Evolutionary conservation across 1,139 yeast species (phyloP).

Genomic region (Pichia sp.): DNA sequence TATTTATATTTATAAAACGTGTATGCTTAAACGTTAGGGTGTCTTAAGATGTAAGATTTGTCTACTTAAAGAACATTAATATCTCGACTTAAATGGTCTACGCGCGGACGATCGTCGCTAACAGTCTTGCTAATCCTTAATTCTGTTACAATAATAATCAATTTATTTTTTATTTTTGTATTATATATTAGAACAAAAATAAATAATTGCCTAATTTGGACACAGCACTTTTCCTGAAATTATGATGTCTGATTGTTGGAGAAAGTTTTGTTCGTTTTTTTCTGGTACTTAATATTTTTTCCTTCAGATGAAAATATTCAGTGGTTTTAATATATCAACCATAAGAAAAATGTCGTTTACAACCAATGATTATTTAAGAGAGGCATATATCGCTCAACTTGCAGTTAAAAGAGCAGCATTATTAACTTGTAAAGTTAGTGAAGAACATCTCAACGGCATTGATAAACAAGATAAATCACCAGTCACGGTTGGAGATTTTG

Average conservation of each 20-base stretch:
- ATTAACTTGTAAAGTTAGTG: conserved; percentile 67
- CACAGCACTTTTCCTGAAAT: neutral
- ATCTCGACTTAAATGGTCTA: too few species aligned
- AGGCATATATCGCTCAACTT: conserved; percentile 70
- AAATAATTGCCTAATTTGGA: neutral
- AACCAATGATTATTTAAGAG: conserved; percentile 34
- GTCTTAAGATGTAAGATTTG: too few species aligned
- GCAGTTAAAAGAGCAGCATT: conserved; percentile 87
- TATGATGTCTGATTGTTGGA: neutral
- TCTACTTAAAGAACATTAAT: too few species aligned
- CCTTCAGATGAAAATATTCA: neutral
- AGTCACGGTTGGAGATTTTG: conserved; percentile 94
- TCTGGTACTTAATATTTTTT: neutral
- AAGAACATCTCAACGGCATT: conserved; percentile 55
- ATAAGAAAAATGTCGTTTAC: neutral
- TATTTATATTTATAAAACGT: too few species aligned
- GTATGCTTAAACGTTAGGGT: too few species aligned
- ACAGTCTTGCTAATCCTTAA: too few species aligned
- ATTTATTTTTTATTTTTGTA: too few species aligned
- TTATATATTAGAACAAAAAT: too few species aligned
- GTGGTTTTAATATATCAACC: neutral
- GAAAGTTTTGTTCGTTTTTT: neutral
- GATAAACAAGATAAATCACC: conserved; percentile 89
- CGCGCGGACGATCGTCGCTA: too few species aligned
- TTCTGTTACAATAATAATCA: too few species aligned